Base-by-base conservation (phyloP, 1,139 yeast genomes). In the Geotrichum aggregatum region DNA sequence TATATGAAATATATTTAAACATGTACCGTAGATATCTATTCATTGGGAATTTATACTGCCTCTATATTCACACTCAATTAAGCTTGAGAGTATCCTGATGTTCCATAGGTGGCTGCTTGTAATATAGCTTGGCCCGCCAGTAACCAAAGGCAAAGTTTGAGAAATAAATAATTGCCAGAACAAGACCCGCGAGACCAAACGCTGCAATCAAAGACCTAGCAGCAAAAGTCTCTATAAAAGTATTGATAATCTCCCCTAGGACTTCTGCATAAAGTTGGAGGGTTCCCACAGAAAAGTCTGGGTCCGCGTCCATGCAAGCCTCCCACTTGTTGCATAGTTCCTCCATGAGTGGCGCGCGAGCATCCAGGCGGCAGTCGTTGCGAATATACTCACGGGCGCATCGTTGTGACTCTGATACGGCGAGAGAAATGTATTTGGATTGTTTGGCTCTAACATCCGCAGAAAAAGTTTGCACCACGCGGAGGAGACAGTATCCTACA, bases 191-290 rank as follows among this genome's bases (percentile, higher is more conserved):
- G 18, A 73, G 57, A 6, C 70, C 50, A 2, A 70, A 55, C 11
- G 76, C 60, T 47, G 82, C 73, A 2, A 78, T 59, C 53, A 84
- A 68, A 2, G 89, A 74, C 65, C 84, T 84, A 81, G 85, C 80
- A 28, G 83, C 77, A 38, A 87, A 78, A 2, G 87, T 85, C 39
- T 77, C 80, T 28, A 86, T 71, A 60, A 88, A 84, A 1, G 87
- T 84, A 65, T 87, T 84, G 35, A 87, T 70, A 13, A 86, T 81
- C 56, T 84, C 94, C 0, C 92, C 94, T 57, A 86, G 71, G 0
- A 89, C 77, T 59, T 83, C 87, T 1, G 95, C 95, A 18, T 39
- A 26, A 11, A 45, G 13, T 19, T 40, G 33, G 24, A 43, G 44
- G 2, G 48, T 47, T n/a, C 51, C 47, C 34, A 40, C 44, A n/a